Evolutionary conservation across 805 yeast species (phyloP).

Genomic region (Yamadazyma akitaensis): DNA sequence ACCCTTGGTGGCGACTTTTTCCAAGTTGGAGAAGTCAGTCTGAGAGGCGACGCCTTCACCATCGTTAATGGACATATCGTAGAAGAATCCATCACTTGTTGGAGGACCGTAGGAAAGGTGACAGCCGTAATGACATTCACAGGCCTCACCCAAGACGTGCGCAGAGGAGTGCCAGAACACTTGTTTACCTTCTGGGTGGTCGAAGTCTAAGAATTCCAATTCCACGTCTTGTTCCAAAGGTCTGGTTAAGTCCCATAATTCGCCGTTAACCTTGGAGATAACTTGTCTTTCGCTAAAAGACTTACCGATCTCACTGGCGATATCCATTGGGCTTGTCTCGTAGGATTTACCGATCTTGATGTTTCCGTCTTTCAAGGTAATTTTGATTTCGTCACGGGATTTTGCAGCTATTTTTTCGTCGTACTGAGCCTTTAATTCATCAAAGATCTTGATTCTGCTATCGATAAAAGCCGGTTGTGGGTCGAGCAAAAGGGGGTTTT

Average conservation of each 20-base stretch:
- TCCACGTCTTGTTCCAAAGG: slow-evolving; percentile 73
- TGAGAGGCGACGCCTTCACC: slow-evolving; percentile 71
- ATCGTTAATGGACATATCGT: slow-evolving; percentile 84
- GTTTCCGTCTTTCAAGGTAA: slow-evolving; percentile 86
- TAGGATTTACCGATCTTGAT: slow-evolving; percentile 74
- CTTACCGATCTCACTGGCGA: slow-evolving; percentile 81
- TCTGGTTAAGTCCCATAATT: slow-evolving; percentile 92
- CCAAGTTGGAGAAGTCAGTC: slow-evolving; percentile 79
- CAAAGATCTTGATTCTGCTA: slow-evolving; percentile 74
- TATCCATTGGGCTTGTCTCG: slow-evolving; percentile 87
- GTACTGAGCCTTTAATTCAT: slow-evolving; percentile 71
- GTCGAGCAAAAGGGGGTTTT: slow-evolving; percentile 45
- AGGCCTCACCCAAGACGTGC: slow-evolving; percentile 95
- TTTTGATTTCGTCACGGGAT: slow-evolving; percentile 57
- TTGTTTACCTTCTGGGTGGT: slow-evolving; percentile 87
- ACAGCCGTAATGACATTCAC: slow-evolving; percentile 94
- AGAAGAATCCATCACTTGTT: slow-evolving; percentile 95
- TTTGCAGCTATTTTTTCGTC: slow-evolving; percentile 67
- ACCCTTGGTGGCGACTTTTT: slow-evolving; percentile 81
- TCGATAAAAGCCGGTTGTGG: slow-evolving; percentile 86
- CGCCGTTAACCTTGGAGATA: slow-evolving; percentile 86
- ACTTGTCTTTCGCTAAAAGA: slow-evolving; percentile 87
- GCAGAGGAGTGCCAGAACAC: slow-evolving; percentile 99
- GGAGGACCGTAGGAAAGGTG: slow-evolving; percentile 91
- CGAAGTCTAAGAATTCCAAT: slow-evolving; percentile 86